Evolutionary conservation across 441 rosid species (phyloP), one percentile per base, ranked within the genome.

Genomic region (Theobroma grandiflorum): DNA sequence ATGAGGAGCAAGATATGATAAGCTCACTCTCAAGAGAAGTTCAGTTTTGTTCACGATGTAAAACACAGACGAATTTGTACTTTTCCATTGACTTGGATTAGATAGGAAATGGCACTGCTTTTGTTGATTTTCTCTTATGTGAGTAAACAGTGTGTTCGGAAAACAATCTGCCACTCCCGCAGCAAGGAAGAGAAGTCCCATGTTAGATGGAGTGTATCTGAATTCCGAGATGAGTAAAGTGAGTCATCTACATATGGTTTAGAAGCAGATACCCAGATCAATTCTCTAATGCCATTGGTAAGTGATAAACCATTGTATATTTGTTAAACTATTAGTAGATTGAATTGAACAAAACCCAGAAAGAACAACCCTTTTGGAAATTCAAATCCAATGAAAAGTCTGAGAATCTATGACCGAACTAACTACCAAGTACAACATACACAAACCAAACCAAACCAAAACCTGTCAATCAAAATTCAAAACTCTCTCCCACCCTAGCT

Each of bases 1-100:
- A 93, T 93, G 98, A 90, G 98, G 82, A 93, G 97, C 89, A 94
- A 96, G 87, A 89, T 93, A 78, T 94, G 85, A 92, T 59, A 64
- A 42, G 53, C 33, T 20, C 74, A 37, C 42, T n/a, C 61, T 5
- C 8, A 11, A 40, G 53, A 68, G 55, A 63, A 74, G 72, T 74
- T 80, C 74, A 84, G 85, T 84, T 81, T 85, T 84, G 84, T 81
- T 85, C 20, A 57, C 62, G 20, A 57, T 20, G 62, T 20, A 20
- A 57, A 45, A 8, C 8, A 45, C 49, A 45, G 49, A 45, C 8
- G 26, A 55, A 55, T 7, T n/a, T n/a, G 61, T 55, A 18, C n/a
- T n/a, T 18, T 18, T 26, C 26, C 15, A 20, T 55, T 55, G 26
- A 55, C 61, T 55, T 55, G 26, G 61, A n/a, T n/a, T 18, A 55